Evolutionary conservation across 768 basidiomycete genomes (phyloP).

Genomic region (Phaffia tasmanica): DNA sequence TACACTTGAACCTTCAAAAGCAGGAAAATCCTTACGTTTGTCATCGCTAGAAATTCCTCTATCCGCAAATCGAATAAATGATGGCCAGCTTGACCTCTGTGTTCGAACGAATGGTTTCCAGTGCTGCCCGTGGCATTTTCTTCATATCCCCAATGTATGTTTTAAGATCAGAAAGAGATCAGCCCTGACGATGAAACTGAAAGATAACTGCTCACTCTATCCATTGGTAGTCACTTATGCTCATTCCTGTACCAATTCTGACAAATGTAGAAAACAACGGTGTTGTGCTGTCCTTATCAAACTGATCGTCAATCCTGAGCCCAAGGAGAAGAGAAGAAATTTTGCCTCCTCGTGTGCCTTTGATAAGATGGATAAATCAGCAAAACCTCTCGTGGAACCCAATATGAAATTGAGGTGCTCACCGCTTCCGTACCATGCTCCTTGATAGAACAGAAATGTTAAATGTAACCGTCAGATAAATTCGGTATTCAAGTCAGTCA

Average conservation of each 20-base stretch:
- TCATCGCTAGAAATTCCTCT: constrained; percentile 32
- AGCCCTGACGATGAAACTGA: too few relatives aligned
- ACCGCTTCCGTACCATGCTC: too few relatives aligned
- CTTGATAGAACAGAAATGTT: too few relatives aligned
- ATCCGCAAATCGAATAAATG: constrained; percentile 43
- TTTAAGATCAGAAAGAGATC: too few relatives aligned
- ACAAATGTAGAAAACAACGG: constrained; percentile 74
- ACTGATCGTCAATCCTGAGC: constrained; percentile 55
- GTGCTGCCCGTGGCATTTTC: constrained; percentile 46
- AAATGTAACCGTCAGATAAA: too few relatives aligned
- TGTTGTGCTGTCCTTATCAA: constrained; percentile 47
- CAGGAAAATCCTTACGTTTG: constrained; percentile 39
- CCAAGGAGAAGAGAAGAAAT: constrained; percentile 85
- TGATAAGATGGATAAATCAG: constrained; percentile 37
- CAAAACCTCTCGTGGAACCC: constrained; percentile 56
- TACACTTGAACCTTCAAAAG: background rate
- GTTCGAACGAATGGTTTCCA: constrained; percentile 74
- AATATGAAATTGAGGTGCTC: background rate
- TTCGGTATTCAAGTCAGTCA: too few relatives aligned
- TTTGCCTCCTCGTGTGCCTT: constrained; percentile 72
- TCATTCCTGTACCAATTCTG: constrained; percentile 80
- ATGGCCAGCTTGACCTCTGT: constrained; percentile 46
- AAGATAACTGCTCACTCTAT: constrained; percentile 41
- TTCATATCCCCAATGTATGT: background rate
- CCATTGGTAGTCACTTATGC: constrained; percentile 76